Evolutionary conservation across 2,329 filamentous ascomycete genomes (phyloP).

Genomic region (Cordyceps tenuipes): DNA sequence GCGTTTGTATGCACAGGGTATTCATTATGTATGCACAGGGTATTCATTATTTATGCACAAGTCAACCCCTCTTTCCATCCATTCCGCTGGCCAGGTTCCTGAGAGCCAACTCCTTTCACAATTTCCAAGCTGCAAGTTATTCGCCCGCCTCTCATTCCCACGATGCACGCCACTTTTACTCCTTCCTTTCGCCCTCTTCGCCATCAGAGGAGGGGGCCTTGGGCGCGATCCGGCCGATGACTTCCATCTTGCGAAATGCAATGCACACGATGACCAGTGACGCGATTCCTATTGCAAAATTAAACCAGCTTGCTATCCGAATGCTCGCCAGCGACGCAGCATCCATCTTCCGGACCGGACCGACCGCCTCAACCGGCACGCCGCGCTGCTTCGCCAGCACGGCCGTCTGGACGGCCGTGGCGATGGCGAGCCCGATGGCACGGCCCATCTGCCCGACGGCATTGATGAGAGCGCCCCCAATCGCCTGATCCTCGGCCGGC

Average conservation of each 20-base stretch:
- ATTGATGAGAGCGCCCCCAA: slow-evolving; percentile 62
- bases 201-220: slow-evolving; percentile 11
- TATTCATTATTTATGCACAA: not conserved
- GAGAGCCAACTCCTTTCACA: not conserved
- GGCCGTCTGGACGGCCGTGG: slow-evolving; percentile 55
- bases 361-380: slow-evolving; percentile 35
- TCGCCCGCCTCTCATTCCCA: not conserved
- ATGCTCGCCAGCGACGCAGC: slow-evolving; percentile 38
- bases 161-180: not conserved
- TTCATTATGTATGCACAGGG: not conserved
- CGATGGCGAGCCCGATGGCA: slow-evolving; percentile 56
- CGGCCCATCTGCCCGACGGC: slow-evolving; percentile 57
- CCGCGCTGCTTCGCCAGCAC: slow-evolving; percentile 44
- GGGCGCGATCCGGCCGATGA: slow-evolving; percentile 35
- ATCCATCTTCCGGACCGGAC: slow-evolving; percentile 36
- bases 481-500: slow-evolving; percentile 54
- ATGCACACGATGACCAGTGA: slow-evolving; percentile 36
- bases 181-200: slow-evolving; percentile 15
- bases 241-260: slow-evolving; percentile 43
- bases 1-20: too few species aligned
- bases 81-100: not conserved
- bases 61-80: not conserved
- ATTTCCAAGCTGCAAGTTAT: not conserved
- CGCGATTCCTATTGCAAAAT: slow-evolving; percentile 37
- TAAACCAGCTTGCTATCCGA: slow-evolving; percentile 43